phyloP scores from a whole-genome alignment of 2,329 filamentous ascomycete species.

The Bipolaris gigantea region DNA sequence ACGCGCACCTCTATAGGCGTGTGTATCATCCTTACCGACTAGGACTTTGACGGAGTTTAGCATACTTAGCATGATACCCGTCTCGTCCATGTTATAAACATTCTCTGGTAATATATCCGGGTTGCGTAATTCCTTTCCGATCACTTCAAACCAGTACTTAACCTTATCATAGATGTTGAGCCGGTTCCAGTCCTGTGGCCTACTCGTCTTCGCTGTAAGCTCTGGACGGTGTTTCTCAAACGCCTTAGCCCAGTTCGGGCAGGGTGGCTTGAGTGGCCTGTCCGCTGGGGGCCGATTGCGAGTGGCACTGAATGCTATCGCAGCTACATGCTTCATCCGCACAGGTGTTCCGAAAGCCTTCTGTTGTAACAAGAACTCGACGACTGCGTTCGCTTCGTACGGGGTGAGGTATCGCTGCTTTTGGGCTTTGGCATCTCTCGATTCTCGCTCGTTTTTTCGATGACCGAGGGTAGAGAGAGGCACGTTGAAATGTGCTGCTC shows the following conservation, averaged over 20 bases:
- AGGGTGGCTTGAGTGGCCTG: conserved; percentile 17
- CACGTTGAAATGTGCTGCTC: no score
- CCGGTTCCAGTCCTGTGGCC: conserved; percentile 26
- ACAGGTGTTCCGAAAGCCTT: no score
- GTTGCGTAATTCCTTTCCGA: conserved; percentile 8
- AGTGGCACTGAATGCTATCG: background rate
- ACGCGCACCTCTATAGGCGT: conserved; percentile 20
- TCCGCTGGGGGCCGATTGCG: conserved; percentile 9
- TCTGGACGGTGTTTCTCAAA: conserved; percentile 21
- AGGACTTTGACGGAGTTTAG: conserved; percentile 20
- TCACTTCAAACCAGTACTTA: conserved; percentile 25
- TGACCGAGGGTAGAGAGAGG: no score
- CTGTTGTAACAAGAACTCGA: no score
- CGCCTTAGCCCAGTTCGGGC: conserved; percentile 19
- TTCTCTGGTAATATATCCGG: conserved; percentile 20
- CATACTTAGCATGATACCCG: conserved; percentile 1
- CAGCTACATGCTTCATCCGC: no score
- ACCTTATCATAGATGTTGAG: conserved; percentile 28
- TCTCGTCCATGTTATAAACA: conserved; percentile 22
- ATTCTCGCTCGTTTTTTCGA: no score
- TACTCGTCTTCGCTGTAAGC: conserved; percentile 14
- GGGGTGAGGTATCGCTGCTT: no score
- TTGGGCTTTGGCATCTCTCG: no score
- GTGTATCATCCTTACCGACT: conserved; percentile 23
- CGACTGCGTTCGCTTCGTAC: no score